Percentiles rank a stretch among this genome's conserved stretches.
Conservation (phyloP, 768 basidiomycete genomes). For the Cytidiella melzeri region DNA sequence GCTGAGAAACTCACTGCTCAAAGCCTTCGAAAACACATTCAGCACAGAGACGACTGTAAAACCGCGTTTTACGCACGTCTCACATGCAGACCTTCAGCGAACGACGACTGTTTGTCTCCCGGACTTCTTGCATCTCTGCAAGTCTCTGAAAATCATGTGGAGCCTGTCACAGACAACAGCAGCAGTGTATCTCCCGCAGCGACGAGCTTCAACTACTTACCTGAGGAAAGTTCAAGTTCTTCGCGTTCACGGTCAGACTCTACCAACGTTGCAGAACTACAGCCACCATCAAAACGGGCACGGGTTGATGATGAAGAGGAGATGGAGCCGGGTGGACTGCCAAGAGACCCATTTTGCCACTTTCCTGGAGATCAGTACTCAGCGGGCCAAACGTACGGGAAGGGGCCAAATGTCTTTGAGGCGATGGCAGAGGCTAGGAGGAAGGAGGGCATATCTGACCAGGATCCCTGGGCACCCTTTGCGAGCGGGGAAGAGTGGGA, state of each 20-base stretch:
- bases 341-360: background rate
- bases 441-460: no score
- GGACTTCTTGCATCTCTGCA: no score
- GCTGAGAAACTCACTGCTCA: background rate
- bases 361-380: background rate
- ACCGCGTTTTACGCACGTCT: background rate
- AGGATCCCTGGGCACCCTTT: constrained; percentile 25
- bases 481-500: constrained; percentile 27
- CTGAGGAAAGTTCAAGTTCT: background rate
- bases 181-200: background rate
- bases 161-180: background rate
- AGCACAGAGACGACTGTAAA: background rate
- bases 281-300: constrained; percentile 5
- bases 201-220: background rate
- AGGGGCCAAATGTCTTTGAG: background rate
- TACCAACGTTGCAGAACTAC: background rate
- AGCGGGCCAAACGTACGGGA: background rate
- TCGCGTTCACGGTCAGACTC: background rate
- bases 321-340: constrained; percentile 3
- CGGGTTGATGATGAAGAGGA: constrained; percentile 1
- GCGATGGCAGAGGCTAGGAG: no score
- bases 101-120: no score
- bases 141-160: no score
- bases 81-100: background rate
- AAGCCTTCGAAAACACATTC: background rate